Evolutionary conservation across 805 yeast species (phyloP), one percentile per base, ranked within the genome.

Genomic region (Zygotorulaspora chibaensis): DNA sequence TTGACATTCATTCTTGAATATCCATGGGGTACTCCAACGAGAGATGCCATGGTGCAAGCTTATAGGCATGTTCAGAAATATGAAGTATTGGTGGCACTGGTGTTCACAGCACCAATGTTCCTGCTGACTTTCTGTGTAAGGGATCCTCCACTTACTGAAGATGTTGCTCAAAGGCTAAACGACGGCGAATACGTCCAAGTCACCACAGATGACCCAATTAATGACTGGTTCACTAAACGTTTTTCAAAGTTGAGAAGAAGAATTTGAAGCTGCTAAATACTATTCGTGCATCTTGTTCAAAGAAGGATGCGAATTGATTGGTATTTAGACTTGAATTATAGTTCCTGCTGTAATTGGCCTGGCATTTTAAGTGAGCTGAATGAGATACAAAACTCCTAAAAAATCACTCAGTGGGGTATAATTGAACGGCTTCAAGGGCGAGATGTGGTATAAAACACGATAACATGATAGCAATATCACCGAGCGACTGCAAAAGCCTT

Each of bases 21-120:
- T 55, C 63, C 76, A 3, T 78, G 84, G 83, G 85, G 80, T 0
- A 67, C 84, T 1, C 72, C 77, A 7, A 77, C 70, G 43, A 73
- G 88, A 61, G 60, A 57, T 6, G 77, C 72, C 1, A 72, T 80
- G 38, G 81, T 79, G 5, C 62, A 50, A 33, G 76, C 84, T 0
- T 83, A 83, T 62, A 71, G 73, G 36, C 61, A 75, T 37, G 71
- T 78, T 23, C 87, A 81, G 62, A 70, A 68, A 53, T 62, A 78
- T 40, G 67, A 81, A 59, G 69, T 76, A 53, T 68, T 75, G 43
- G 74, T 77, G 16, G 84, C 81, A 12, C 47, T 69, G 17, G 71
- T 77, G 40, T 47, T 47, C 42, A 38, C 44, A 2, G 47, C 50
- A 11, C 77, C 81, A 13, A 66, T 81, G 58, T 57, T 82, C 12